Evolutionary conservation across 352 stramenopile species (phyloP), one percentile per base, ranked within the genome.

Genomic region (Thalassiosira sp.): DNA sequence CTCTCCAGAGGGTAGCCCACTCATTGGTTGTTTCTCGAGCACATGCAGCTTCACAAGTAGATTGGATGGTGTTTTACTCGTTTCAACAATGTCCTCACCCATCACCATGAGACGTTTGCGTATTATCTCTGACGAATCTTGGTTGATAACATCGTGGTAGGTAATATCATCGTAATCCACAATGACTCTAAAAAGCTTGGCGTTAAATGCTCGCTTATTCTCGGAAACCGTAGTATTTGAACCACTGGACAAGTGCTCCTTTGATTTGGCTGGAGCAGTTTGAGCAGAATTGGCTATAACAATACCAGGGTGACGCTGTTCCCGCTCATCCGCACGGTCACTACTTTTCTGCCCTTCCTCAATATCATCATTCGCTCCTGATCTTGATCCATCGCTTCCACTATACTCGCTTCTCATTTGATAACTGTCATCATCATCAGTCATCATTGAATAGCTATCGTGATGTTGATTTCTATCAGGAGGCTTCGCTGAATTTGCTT

Each of bases 371-470:
- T n/a, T n/a, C n/a, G n/a, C n/a, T n/a, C n/a, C n/a, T n/a, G 25
- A 40, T 46, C 7, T 35, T 57, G 40, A 48, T 40, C 22, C 35
- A 68, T 31, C 35, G 43, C 59, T 68, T 15, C 46, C 40, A 33
- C 59, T 68, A 45, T n/a, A n/a, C n/a, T 54, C 42, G 40, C 49
- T 58, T 18, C n/a, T 43, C 22, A 37, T 33, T 31, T 42, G 35
- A 68, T 59, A 68, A 48, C 59, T 68, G 25, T 45, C 59, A 31
- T 58, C 59, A 31, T 58, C 59, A n/a, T 57, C 42, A 24, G 59
- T 49, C 43, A 68, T 57, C 15, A 68, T 68, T 49, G 59, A 68
- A 58, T 68, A 68, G 45, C 43, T 68, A 58, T 68, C 43, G 16
- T 68, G 35, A 45, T 48, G 57, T 16, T 53, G 15, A 58, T 45